Base-by-base conservation (phyloP, 352 stramenopile species). In the Elongisporangium senticosum region DNA sequence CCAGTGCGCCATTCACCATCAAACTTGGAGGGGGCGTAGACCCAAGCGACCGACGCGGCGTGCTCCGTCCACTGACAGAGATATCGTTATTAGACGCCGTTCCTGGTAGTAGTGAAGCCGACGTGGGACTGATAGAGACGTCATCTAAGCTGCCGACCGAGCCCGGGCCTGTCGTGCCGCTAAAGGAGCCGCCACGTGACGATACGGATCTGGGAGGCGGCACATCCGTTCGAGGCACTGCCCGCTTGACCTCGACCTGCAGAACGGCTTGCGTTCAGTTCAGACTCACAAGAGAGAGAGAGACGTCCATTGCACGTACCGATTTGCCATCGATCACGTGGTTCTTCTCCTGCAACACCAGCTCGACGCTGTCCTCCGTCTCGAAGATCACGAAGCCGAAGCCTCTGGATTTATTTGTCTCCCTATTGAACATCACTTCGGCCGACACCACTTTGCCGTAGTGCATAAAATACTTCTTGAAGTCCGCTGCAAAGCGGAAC, bases 311-410 rank as follows among this genome's bases (percentile, higher is more conserved):
- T 33, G 26, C 17, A 51, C 62, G 57, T 69, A 82, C 86, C 24
- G 85, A 90, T 79, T 98, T 98, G 56, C 87, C 82, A 67, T 97
- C 89, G 53, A 98, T 95, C 48, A 96, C 77, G 65, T 98, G 91
- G 51, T 88, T 90, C 56, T 82, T 83, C 43, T 93, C 86, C 57
- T 95, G 75, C 40, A 97, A 71, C 21, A 96, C 90, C 20, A 87
- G 56, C 55, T 96, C 87, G 21, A 96, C 91, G 55, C 81, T 95
- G 51, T 70, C 68, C 58, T 96, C 87, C 20, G 62, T 88, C 63
- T 97, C 91, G 61, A 97, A 98, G 58, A 97, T 92, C 49, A 98
- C 90, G 72, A 98, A 98, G 6, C 91, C 91, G 75, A 98, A 97
- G 59, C 90, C 91, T 50, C 90, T 73, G 22, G 87, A 97, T 62